These are phyloP conservation scores for Mycena kentingensis DNA, from an alignment of 768 basidiomycete species.

Conservation along the genomic window DNA sequence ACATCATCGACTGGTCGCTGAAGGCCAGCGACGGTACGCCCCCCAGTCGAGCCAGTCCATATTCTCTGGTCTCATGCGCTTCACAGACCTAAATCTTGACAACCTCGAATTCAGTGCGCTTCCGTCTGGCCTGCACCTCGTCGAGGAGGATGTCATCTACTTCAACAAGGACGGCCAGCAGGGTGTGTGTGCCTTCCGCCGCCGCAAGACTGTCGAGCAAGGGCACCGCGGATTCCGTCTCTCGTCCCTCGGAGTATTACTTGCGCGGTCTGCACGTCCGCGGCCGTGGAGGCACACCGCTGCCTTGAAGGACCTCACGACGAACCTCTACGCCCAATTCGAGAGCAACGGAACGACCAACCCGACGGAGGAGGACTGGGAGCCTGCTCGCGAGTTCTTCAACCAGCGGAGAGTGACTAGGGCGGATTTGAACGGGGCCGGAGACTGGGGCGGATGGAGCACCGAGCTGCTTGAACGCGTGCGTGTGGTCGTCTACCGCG, in stretches of 20 bases:
- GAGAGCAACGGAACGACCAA: conserved; percentile 51
- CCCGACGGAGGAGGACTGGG: conserved; percentile 61
- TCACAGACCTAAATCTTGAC: conserved; percentile 62
- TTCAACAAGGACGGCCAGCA: conserved; percentile 70
- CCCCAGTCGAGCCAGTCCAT: neutral
- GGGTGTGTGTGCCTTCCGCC: conserved; percentile 74
- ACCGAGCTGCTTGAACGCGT: conserved; percentile 60
- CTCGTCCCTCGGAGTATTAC: conserved; percentile 73
- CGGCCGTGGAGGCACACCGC: conserved; percentile 77
- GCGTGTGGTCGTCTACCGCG: conserved; percentile 21
- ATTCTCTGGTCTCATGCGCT: neutral
- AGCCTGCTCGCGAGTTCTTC: conserved; percentile 62
- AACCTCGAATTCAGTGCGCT: conserved; percentile 79
- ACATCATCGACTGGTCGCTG: conserved; percentile 76
- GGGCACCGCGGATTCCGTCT: conserved; percentile 82
- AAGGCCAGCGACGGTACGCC: conserved; percentile 66
- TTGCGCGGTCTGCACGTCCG: conserved; percentile 63
- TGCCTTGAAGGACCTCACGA: conserved; percentile 61
- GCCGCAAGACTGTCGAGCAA: conserved; percentile 65
- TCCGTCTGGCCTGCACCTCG: conserved; percentile 79
- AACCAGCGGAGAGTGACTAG: conserved; percentile 57
- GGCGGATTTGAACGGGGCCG: conserved; percentile 55
- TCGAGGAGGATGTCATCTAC: conserved; percentile 79
- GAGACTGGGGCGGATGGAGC: conserved; percentile 70
- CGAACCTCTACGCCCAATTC: conserved; percentile 52